Percentiles rank a stretch among this genome's conserved stretches.
Evolutionary conservation across 441 rosid species (phyloP).

Genomic region (Adansonia madagascariensis): DNA sequence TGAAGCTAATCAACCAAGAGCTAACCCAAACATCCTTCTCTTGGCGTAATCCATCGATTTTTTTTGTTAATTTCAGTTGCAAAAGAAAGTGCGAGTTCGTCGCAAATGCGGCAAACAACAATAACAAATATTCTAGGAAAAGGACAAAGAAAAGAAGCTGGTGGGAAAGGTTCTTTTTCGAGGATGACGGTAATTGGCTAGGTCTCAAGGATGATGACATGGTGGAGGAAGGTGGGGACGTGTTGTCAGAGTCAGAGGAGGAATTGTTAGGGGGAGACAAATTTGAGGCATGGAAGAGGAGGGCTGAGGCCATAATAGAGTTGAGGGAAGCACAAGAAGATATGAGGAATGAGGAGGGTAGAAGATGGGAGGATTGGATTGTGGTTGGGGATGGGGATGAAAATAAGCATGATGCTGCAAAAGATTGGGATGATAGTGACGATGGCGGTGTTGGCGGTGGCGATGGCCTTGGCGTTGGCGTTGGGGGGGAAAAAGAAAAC

Average conservation of each 20-base stretch:
- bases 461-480: constrained; percentile 28
- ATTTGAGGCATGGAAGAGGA: constrained; percentile 91
- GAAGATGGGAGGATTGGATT: constrained; percentile 97
- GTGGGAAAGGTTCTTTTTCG: constrained; percentile 85
- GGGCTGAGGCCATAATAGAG: constrained; percentile 92
- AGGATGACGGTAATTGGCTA: constrained; percentile 88
- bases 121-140: constrained; percentile 36
- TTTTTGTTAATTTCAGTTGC: constrained; percentile 31
- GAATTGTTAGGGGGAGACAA: constrained; percentile 62
- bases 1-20: constrained; percentile 43
- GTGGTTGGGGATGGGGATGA: constrained; percentile 59
- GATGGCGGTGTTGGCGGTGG: background rate
- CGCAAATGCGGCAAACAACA: constrained; percentile 56
- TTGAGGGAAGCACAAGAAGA: constrained; percentile 85
- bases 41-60: constrained; percentile 29
- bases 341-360: constrained; percentile 67
- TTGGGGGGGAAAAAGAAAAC: constrained; percentile 50
- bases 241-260: constrained; percentile 44
- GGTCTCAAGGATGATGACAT: constrained; percentile 71
- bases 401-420: constrained; percentile 9
- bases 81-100: constrained; percentile 49
- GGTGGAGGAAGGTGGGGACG: constrained; percentile 47
- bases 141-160: constrained; percentile 58
- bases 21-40: constrained; percentile 27
- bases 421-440: constrained; percentile 38